Evolutionary conservation across 2,329 filamentous ascomycete species (phyloP), one percentile per base, ranked within the genome.

Genomic region (Orbilia oligospora): DNA sequence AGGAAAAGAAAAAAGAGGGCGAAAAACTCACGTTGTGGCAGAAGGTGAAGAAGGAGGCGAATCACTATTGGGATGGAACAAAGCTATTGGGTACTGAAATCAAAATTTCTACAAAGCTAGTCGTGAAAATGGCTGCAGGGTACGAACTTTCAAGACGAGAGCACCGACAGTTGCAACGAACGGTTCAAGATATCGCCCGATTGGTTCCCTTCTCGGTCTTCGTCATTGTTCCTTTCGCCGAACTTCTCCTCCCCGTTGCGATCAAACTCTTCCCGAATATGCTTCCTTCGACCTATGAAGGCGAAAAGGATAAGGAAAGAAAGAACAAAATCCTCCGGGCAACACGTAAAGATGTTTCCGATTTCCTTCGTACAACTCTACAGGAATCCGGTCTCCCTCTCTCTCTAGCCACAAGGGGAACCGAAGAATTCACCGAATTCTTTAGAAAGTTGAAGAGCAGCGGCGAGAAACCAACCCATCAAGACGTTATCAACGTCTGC

Each of bases 51-150:
- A 94, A 97, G 85, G 96, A 99, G 85, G 88, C 88, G 14, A 90
- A 91, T 80, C 96, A 99, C 85, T 99, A 99, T 86, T 98, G 96
- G 95, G 96, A 99, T 85, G 96, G 96, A 77, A 98, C 94, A 30
- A 99, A 99, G 86, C 88, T 99, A 83, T 87, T 99, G 81, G 94
- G 91, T 22, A 92, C 93, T 0, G 96, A 99, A 86, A 91, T 98
- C 83, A 93, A 88, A 85, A 99, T 99, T 84, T 98, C 95, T 84
- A 93, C 92, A 79, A 91, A 91, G 80, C 87, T 99, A 81, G 96
- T 94, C 5, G 85, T 97, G 84, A 98, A 97, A 87, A 99, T 99
- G 96, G 94, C 94, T 14, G 94, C 93, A 76, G 96, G 96, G 6
- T 99, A 99, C 86, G 96, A 99, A 85, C 90, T 99, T 80, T 97